phyloP scores from a whole-genome alignment of 495 filamentous ascomycete species.

The Xylaria telfairii region DNA sequence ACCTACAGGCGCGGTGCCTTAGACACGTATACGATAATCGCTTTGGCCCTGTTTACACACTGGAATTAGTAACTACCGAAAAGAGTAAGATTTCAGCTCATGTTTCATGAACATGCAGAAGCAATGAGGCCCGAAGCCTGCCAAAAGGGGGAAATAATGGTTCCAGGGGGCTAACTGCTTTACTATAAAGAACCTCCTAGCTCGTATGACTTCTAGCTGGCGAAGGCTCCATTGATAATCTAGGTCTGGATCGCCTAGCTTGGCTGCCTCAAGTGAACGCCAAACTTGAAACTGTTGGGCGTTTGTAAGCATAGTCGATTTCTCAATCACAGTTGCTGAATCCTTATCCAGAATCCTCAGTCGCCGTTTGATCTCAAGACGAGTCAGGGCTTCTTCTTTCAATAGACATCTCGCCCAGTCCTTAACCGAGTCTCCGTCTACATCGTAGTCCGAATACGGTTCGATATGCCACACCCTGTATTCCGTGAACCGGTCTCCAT shows the following conservation, averaged over 20 bases:
- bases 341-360: neutral
- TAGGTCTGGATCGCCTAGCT: neutral
- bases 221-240: neutral
- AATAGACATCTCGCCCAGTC: neutral
- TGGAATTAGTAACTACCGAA: too few species aligned
- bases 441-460: neutral
- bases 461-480: constrained; percentile 2
- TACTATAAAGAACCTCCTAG: neutral
- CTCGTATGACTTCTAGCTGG: neutral
- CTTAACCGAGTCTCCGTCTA: neutral
- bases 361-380: neutral
- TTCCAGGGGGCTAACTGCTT: too few species aligned
- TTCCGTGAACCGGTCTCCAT: neutral
- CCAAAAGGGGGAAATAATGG: too few species aligned
- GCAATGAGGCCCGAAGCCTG: too few species aligned
- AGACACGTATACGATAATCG: constrained; percentile 2
- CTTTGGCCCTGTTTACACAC: too few species aligned
- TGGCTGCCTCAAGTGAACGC: constrained; percentile 4
- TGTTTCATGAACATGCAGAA: too few species aligned
- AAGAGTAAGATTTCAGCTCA: too few species aligned
- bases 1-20: constrained; percentile 1
- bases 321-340: neutral
- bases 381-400: neutral
- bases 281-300: neutral
- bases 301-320: neutral